phyloP scores from a whole-genome alignment of 345 rosid species.

The Syzygium grande region DNA sequence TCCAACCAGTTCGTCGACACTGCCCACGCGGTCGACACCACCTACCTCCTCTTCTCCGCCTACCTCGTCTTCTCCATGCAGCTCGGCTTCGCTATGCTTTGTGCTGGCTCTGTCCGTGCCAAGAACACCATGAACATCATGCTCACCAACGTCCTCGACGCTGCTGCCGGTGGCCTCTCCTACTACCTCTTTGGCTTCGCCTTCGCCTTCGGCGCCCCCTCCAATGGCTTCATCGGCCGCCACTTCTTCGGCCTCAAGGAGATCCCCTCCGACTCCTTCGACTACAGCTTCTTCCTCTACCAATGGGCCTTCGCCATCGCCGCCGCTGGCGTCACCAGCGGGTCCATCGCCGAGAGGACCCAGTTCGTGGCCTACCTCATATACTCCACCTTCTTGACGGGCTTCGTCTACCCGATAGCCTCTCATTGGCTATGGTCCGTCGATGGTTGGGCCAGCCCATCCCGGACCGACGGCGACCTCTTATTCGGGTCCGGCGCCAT shows the following conservation, averaged over 20 bases:
- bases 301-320: conserved; percentile 87
- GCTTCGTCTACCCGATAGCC: conserved; percentile 58
- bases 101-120: conserved; percentile 75
- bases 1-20: conserved; percentile 32
- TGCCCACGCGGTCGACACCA: conserved; percentile 47
- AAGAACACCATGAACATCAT: conserved; percentile 84
- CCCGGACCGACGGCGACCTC: conserved; percentile 8
- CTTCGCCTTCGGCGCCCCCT: conserved; percentile 65
- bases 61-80: conserved; percentile 83
- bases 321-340: conserved; percentile 74
- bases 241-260: conserved; percentile 46
- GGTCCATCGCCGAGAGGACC: conserved; percentile 75
- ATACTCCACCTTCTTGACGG: conserved; percentile 60
- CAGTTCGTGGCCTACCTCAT: conserved; percentile 73
- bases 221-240: conserved; percentile 66
- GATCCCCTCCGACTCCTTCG: conserved; percentile 13
- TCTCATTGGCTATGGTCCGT: conserved; percentile 80
- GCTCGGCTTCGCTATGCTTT: conserved; percentile 80
- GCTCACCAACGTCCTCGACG: conserved; percentile 74
- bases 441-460: conserved; percentile 66
- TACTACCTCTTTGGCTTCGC: conserved; percentile 76
- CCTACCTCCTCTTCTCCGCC: conserved; percentile 76
- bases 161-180: conserved; percentile 62
- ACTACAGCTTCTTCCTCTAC: conserved; percentile 58
- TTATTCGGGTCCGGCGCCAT: conserved; percentile 49